Percentiles rank a stretch among this genome's conserved stretches.
Evolutionary conservation across 441 rosid species (phyloP).

Genomic region (Geranium incanum): DNA sequence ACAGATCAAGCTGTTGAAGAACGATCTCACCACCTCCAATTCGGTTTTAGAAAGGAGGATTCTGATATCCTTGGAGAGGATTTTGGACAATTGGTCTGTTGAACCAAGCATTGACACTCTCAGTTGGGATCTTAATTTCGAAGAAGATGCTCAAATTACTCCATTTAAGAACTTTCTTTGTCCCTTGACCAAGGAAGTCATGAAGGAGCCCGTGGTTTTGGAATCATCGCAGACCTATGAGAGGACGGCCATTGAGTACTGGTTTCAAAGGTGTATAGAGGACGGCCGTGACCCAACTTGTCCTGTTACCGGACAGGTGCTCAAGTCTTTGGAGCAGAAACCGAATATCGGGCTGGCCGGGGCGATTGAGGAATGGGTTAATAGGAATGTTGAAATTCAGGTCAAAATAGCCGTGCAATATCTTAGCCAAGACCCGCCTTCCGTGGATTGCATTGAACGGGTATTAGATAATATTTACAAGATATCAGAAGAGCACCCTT

Average conservation of each 20-base stretch:
- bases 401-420: conserved; percentile 26
- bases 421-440: conserved; percentile 25
- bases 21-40: conserved; percentile 18
- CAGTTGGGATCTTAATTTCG: conserved; percentile 20
- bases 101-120: conserved; percentile 16
- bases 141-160: conserved; percentile 30
- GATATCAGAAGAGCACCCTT: conserved; percentile 34
- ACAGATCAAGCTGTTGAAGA: conserved; percentile 28
- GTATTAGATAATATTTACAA: conserved; percentile 25
- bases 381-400: conserved; percentile 31
- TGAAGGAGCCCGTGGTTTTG: conserved; percentile 40
- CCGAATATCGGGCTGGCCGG: conserved; percentile 35
- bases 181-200: conserved; percentile 38
- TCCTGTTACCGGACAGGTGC: conserved; percentile 34
- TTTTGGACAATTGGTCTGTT: conserved; percentile 27
- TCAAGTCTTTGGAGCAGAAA: conserved; percentile 31
- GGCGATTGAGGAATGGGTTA: conserved; percentile 43
- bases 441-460: conserved; percentile 24
- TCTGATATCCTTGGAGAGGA: conserved; percentile 26
- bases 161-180: conserved; percentile 38
- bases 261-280: conserved; percentile 34
- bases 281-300: conserved; percentile 32
- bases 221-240: conserved; percentile 39
- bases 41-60: conserved; percentile 23
- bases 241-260: conserved; percentile 30